These are phyloP conservation scores for Umbelopsis sp. DNA, from an alignment of 371 early-diverging fungal genomes.

Conservation along the genomic window DNA sequence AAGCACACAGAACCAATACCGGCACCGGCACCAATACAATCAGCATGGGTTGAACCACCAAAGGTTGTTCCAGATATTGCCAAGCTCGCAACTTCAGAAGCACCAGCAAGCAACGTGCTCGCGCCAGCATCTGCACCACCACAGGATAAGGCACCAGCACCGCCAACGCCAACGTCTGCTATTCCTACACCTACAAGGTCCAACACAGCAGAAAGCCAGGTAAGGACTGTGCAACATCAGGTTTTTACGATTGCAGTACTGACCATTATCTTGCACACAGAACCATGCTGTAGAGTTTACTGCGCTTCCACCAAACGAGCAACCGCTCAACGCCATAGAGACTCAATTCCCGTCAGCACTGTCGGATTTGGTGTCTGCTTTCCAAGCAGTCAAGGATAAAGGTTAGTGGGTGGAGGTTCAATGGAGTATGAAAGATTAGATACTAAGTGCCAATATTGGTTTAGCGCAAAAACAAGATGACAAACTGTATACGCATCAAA, in stretches of 20 bases:
- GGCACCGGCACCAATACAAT: conserved; percentile 18
- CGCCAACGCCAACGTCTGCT: no score
- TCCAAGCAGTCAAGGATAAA: conserved; percentile 75
- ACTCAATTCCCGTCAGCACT: conserved; percentile 73
- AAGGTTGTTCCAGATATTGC: conserved; percentile 23
- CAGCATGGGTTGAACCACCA: conserved; percentile 38
- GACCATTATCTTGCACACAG: background rate
- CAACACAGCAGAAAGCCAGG: no score
- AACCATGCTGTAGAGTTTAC: background rate
- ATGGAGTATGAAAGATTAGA: background rate
- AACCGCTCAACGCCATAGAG: conserved; percentile 31
- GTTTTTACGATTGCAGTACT: no score
- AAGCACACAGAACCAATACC: conserved; percentile 28
- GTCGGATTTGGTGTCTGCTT: conserved; percentile 76
- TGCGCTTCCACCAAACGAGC: background rate
- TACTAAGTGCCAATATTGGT: background rate
- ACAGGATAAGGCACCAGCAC: background rate
- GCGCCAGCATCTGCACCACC: background rate
- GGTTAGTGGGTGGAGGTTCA: conserved; percentile 33
- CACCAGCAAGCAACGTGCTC: conserved; percentile 22
- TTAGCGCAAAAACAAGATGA: conserved; percentile 34
- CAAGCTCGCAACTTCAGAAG: conserved; percentile 16
- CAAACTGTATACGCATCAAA: conserved; percentile 58
- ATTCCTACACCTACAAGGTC: no score
- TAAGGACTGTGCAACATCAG: no score